These are phyloP conservation scores for Nakazawaea anatomiae DNA, from an alignment of 805 yeast genomes.

Conservation along the genomic window DNA sequence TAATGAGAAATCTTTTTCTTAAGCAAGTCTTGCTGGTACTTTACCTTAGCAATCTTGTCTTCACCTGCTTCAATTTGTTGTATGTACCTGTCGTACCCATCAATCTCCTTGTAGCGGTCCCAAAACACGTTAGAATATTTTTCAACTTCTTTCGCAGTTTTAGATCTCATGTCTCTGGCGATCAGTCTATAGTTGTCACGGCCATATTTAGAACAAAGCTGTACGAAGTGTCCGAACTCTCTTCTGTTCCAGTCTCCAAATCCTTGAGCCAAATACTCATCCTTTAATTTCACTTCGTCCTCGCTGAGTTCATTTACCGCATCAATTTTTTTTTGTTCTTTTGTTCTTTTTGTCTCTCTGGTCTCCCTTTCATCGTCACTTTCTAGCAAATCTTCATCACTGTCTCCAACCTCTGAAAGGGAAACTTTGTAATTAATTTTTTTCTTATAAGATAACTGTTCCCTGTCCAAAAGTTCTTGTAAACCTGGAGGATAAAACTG, in stretches of 20 bases:
- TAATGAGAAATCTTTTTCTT: slow-evolving; percentile 46
- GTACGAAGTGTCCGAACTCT: slow-evolving; percentile 68
- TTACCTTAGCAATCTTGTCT: slow-evolving; percentile 51
- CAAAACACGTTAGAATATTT: slow-evolving; percentile 58
- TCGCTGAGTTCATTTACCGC: slow-evolving; percentile 53
- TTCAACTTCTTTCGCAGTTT: slow-evolving; percentile 53
- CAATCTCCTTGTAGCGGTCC: slow-evolving; percentile 52
- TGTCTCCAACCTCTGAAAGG: slow-evolving; percentile 53
- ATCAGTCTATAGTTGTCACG: slow-evolving; percentile 44
- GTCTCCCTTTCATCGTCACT: slow-evolving; percentile 24
- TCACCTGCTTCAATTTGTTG: slow-evolving; percentile 72
- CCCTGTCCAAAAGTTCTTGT: slow-evolving; percentile 50
- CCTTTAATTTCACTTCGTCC: slow-evolving; percentile 53
- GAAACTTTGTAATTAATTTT: slow-evolving; percentile 54
- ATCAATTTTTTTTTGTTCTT: slow-evolving; percentile 52
- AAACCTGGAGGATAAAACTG: slow-evolving; percentile 63
- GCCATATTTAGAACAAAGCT: slow-evolving; percentile 64
- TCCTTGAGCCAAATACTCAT: slow-evolving; percentile 45
- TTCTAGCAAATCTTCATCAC: slow-evolving; percentile 41
- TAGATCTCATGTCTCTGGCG: slow-evolving; percentile 48
- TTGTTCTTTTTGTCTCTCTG: slow-evolving; percentile 25
- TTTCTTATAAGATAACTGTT: slow-evolving; percentile 58
- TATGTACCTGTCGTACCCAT: slow-evolving; percentile 66
- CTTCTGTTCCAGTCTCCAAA: slow-evolving; percentile 69
- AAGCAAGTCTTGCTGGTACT: slow-evolving; percentile 50